These are phyloP conservation scores for Theobroma cacao DNA, from an alignment of 345 rosid species.

Conservation along the genomic window DNA sequence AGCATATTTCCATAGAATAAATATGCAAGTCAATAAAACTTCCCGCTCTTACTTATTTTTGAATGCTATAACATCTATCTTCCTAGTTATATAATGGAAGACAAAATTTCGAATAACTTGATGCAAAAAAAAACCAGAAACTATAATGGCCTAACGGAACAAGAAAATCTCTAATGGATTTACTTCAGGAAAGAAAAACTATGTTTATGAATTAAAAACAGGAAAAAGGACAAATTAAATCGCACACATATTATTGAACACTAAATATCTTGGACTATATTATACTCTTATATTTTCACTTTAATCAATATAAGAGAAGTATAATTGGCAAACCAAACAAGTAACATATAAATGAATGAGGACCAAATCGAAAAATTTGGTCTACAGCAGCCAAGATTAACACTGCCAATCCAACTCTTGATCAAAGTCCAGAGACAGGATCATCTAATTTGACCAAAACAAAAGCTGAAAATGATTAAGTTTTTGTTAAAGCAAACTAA, in stretches of 20 bases:
- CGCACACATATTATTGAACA: background rate
- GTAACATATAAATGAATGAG: background rate
- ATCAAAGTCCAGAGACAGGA: background rate
- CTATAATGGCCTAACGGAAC: background rate
- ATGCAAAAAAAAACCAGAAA: background rate
- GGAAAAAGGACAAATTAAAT: background rate
- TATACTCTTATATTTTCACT: background rate
- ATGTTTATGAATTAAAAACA: background rate
- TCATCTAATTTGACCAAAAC: background rate
- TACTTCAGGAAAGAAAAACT: background rate
- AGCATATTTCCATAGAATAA: slow-evolving; percentile 11
- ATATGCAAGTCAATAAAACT: background rate
- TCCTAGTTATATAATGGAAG: background rate
- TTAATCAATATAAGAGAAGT: background rate
- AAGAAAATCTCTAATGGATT: background rate
- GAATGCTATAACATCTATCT: background rate
- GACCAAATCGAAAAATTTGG: background rate
- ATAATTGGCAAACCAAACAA: background rate
- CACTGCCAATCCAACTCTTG: background rate
- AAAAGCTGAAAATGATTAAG: background rate
- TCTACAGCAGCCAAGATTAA: background rate
- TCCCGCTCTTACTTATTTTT: background rate
- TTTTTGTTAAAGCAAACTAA: background rate
- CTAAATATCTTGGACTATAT: background rate
- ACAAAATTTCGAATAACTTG: background rate